A percentile compares a stretch with the other conserved stretches of the same genome.
Conservation (phyloP, 441 rosid genomes). For the Arabidopsis lyrata region DNA sequence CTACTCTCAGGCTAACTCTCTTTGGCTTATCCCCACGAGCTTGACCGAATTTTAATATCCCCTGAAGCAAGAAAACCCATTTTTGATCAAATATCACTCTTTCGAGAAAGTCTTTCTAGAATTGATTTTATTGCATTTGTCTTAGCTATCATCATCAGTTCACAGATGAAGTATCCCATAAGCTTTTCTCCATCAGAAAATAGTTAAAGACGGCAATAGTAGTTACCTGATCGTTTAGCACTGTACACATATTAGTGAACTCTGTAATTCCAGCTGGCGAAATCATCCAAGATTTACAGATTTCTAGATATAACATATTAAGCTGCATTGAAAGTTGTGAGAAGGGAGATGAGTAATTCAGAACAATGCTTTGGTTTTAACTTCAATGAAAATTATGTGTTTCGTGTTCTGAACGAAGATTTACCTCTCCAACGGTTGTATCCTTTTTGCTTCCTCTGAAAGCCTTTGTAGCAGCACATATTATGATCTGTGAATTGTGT, state of each 20-base stretch:
- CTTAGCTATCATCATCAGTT: neutral
- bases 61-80: conserved; percentile 49
- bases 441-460: conserved; percentile 88
- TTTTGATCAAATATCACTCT: neutral
- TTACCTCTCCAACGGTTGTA: conserved; percentile 68
- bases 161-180: neutral
- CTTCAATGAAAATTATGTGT: conserved; percentile 5
- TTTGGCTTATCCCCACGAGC: conserved; percentile 68
- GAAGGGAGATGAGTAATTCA: conserved; percentile 21
- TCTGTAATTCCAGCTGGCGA: conserved; percentile 75
- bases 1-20: conserved; percentile 72
- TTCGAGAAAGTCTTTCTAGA: too few relatives aligned
- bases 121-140: neutral
- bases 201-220: neutral
- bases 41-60: conserved; percentile 72
- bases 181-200: neutral
- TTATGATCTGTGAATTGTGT: conserved; percentile 60
- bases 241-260: conserved; percentile 73
- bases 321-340: conserved; percentile 55
- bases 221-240: conserved; percentile 77
- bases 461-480: conserved; percentile 78
- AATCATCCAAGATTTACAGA: conserved; percentile 71
- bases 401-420: neutral
- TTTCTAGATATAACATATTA: conserved; percentile 63
- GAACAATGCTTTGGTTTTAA: neutral